Percentiles rank a stretch among this genome's conserved stretches.
Conservation (phyloP, 2,329 filamentous ascomycete genomes). For the Magnaporthiopsis incrustans region DNA sequence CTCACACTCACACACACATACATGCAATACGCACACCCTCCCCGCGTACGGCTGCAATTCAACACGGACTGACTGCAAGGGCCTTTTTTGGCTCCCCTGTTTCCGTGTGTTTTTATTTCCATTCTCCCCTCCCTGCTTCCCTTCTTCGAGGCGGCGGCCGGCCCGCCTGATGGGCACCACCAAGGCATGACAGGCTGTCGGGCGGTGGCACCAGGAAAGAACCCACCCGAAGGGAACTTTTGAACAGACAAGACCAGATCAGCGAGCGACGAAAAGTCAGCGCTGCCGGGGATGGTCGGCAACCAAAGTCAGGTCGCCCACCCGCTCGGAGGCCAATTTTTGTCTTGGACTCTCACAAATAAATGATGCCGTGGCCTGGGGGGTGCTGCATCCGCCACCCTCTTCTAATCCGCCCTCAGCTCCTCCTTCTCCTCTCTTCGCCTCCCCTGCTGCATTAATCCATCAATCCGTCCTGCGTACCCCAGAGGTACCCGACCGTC, state of each 20-base stretch:
- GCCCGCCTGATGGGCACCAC: neutral
- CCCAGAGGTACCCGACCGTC: neutral
- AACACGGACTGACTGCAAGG: neutral
- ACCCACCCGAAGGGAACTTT: neutral
- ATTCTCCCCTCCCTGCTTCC: too few relatives aligned
- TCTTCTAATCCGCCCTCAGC: neutral
- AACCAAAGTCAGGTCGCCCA: neutral
- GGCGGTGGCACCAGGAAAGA: neutral
- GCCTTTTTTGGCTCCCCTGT: neutral
- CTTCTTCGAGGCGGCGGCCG: too few relatives aligned
- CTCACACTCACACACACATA: too few relatives aligned
- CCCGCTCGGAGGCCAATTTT: neutral
- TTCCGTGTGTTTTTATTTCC: neutral
- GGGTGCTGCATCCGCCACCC: neutral
- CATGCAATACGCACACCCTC: neutral
- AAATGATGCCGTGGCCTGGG: neutral
- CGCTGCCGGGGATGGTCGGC: neutral
- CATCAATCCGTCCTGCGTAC: neutral
- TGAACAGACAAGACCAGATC: neutral
- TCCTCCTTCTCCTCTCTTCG: neutral
- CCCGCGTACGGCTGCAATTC: neutral
- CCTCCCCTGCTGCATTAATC: neutral
- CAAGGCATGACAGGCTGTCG: neutral
- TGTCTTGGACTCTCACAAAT: neutral
- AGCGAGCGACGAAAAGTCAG: neutral